A percentile compares a stretch with the other conserved stretches of the same genome.
Conservation (phyloP, 495 filamentous ascomycete species). For the Penicillium crystallinum region DNA sequence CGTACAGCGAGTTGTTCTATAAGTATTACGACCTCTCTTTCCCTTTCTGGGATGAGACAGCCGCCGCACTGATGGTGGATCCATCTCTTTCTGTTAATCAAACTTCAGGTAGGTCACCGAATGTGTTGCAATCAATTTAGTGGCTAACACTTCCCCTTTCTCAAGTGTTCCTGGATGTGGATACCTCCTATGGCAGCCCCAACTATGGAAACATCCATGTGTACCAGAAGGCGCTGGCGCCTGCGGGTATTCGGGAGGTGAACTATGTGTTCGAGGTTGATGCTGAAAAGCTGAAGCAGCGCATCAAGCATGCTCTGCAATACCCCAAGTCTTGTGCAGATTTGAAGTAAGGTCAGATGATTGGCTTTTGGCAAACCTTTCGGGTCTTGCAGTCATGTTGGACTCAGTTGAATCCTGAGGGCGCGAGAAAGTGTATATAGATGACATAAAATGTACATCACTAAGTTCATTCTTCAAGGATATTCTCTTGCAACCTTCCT, state of each 20-base stretch:
- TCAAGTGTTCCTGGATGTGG: slow-evolving; percentile 30
- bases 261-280: slow-evolving; percentile 33
- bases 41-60: slow-evolving; percentile 41
- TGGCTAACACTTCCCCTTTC: neutral
- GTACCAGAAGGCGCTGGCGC: slow-evolving; percentile 30
- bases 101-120: slow-evolving; percentile 19
- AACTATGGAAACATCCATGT: slow-evolving; percentile 33
- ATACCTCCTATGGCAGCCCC: slow-evolving; percentile 31
- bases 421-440: too few species aligned
- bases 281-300: slow-evolving; percentile 23
- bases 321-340: slow-evolving; percentile 24
- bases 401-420: too few species aligned
- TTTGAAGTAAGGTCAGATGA: neutral
- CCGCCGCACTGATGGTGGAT: slow-evolving; percentile 34
- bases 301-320: slow-evolving; percentile 27
- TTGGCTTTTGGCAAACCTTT: too few species aligned
- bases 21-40: slow-evolving; percentile 30
- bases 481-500: too few species aligned
- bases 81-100: slow-evolving; percentile 25
- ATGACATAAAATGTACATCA: too few species aligned
- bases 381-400: too few species aligned
- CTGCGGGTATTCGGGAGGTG: slow-evolving; percentile 23
- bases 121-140: neutral
- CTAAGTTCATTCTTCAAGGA: too few species aligned
- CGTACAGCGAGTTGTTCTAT: slow-evolving; percentile 28